A percentile compares a stretch with the other conserved stretches of the same genome.
phyloP scores from a whole-genome alignment of 805 yeast species.

The Candida quercuum region DNA sequence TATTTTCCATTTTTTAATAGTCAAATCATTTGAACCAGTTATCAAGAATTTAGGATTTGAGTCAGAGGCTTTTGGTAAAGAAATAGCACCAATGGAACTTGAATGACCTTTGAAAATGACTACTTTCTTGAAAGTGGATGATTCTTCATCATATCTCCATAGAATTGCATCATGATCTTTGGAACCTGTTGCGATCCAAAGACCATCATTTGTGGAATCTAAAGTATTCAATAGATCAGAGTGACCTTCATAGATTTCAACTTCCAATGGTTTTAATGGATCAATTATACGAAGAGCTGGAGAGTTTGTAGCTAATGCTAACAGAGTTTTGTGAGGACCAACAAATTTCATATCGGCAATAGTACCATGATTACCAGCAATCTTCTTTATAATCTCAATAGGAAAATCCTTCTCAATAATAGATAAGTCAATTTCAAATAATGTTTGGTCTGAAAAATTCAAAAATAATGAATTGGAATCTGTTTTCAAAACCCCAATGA shows the following conservation, averaged over 20 bases:
- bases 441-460: constrained; percentile 81
- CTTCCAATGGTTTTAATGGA: constrained; percentile 52
- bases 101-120: constrained; percentile 82
- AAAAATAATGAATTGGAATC: constrained; percentile 36
- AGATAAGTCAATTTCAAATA: constrained; percentile 42
- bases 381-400: constrained; percentile 43
- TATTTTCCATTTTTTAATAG: constrained; percentile 82
- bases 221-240: constrained; percentile 76
- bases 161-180: constrained; percentile 82
- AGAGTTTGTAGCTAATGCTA: constrained; percentile 92
- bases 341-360: constrained; percentile 83
- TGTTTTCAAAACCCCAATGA: constrained; percentile 50
- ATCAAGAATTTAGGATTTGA: constrained; percentile 58
- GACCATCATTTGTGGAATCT: constrained; percentile 74
- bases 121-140: constrained; percentile 36
- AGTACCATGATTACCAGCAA: constrained; percentile 95
- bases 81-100: constrained; percentile 79
- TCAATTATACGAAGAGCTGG: constrained; percentile 78
- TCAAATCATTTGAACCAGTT: constrained; percentile 88
- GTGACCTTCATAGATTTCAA: constrained; percentile 72
- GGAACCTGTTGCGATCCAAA: constrained; percentile 88
- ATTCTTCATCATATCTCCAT: constrained; percentile 61
- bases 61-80: constrained; percentile 42
- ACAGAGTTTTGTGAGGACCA: constrained; percentile 48
- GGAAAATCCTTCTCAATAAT: constrained; percentile 23